Conservation (phyloP, 495 filamentous ascomycete species). For the Penicillium tannophilum region DNA sequence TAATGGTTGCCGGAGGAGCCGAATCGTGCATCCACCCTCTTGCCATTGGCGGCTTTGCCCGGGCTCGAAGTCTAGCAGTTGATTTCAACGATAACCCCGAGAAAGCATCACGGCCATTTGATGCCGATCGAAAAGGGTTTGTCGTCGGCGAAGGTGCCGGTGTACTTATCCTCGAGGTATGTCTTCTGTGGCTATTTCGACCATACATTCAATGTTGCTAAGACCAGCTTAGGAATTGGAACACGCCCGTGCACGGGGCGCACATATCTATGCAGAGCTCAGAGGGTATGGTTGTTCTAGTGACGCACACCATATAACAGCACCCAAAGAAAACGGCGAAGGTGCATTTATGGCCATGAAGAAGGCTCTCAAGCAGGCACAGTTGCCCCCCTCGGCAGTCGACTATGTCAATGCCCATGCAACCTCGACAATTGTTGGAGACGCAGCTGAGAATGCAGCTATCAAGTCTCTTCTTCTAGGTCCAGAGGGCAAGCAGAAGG, state of each 20-base stretch:
- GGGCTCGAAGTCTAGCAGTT: conserved; percentile 82
- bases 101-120: conserved; percentile 83
- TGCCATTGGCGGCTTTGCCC: conserved; percentile 86
- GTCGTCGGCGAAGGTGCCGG: conserved; percentile 93
- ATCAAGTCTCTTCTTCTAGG: conserved; percentile 79
- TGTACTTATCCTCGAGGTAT: conserved; percentile 78
- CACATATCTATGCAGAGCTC: conserved; percentile 85
- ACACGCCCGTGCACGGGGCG: conserved; percentile 78
- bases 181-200: not conserved
- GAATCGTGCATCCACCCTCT: conserved; percentile 97
- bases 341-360: conserved; percentile 87
- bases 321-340: conserved; percentile 76
- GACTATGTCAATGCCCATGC: conserved; percentile 97
- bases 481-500: conserved; percentile 60
- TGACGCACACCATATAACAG: conserved; percentile 92
- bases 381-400: conserved; percentile 65
- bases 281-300: conserved; percentile 84
- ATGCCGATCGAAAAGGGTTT: conserved; percentile 78
- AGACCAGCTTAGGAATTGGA: conserved; percentile 66
- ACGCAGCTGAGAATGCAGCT: conserved; percentile 83
- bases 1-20: conserved; percentile 92
- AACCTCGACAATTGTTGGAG: conserved; percentile 82
- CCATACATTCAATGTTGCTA: not conserved
- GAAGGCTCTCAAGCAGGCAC: conserved; percentile 73
- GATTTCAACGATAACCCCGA: conserved; percentile 74